Base-by-base conservation (phyloP, 345 rosid species). In the Hypericum perforatum region DNA sequence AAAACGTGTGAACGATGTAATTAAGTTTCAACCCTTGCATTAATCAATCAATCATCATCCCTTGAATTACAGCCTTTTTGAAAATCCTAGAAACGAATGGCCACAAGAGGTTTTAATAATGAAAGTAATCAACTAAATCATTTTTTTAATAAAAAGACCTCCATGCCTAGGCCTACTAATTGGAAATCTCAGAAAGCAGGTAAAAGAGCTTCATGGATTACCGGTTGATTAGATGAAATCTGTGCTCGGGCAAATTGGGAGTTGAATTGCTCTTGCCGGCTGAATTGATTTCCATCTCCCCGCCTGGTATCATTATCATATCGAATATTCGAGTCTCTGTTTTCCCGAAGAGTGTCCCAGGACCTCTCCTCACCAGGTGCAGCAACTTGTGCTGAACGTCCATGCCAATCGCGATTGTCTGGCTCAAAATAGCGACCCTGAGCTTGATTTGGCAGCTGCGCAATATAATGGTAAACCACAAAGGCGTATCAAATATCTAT, bases 381-480 rank as follows among this genome's bases (percentile, higher is more conserved):
- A 66, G 82, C 39, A 57, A 68, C 40, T 45, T 76, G 87, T 49
- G 83, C 76, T 44, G 84, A 58, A 60, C 95, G 95, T 29, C 61
- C 75, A 54, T 83, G 95, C 96, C 95, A 92, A 59, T 92, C 94
- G 53, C 96, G 96, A 66, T 70, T 92, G 70, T 88, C 96, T 32
- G 82, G 76, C 74, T 92, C 94, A 36, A 82, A 65, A 58, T 70
- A 88, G 38, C 96, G 91, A 63, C 56, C 68, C 65, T 60, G 91
- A 66, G 62, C 15, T 69, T 74, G 85, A 74, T 5, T 74, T 45
- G 61, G 68, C 13, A 61, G 69, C 95, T 82, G 74, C 4, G 32
- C 32, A 4, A 4, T 22, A 22, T 22, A 22, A 22, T 22, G 32
- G 32, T 22, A 22, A 22, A 22, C 32, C 32, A 22, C 32, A 22